A percentile compares a stretch with the other conserved stretches of the same genome.
Evolutionary conservation across 2,329 filamentous ascomycete species (phyloP).

Genomic region (Cladophialophora chaetospira): DNA sequence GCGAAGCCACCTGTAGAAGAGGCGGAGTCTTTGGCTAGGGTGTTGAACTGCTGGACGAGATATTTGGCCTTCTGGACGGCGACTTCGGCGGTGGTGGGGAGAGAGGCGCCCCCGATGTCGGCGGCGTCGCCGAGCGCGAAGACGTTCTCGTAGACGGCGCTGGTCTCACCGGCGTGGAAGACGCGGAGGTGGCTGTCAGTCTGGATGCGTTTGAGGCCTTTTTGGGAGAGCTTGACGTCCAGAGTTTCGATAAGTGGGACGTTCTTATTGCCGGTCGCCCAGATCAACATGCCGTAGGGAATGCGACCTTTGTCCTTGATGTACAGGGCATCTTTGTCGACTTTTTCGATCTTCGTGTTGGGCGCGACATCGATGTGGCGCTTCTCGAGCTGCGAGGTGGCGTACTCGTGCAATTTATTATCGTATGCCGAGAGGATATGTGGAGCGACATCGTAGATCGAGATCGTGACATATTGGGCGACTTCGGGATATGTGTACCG

Average conservation of each 20-base stretch:
- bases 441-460: conserved; percentile 50
- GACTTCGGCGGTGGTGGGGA: conserved; percentile 34
- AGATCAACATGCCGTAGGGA: conserved; percentile 43
- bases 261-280: conserved; percentile 44
- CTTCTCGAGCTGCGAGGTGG: conserved; percentile 40
- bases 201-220: conserved; percentile 40
- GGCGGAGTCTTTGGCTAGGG: not conserved
- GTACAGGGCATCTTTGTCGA: conserved; percentile 39
- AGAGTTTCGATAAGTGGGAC: conserved; percentile 40
- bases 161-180: conserved; percentile 1
- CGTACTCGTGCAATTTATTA: conserved; percentile 45
- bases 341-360: conserved; percentile 41
- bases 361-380: conserved; percentile 45
- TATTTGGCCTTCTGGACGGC: conserved; percentile 33
- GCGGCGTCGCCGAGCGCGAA: conserved; percentile 39
- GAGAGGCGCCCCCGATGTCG: conserved; percentile 28
- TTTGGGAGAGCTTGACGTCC: conserved; percentile 38
- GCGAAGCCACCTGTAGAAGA: not conserved
- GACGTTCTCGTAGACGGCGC: conserved; percentile 25
- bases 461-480: conserved; percentile 43
- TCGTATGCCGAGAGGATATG: conserved; percentile 47
- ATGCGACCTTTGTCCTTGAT: conserved; percentile 42
- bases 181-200: conserved; percentile 39
- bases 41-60: conserved; percentile 30
- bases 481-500: conserved; percentile 45